Evolutionary conservation across 495 filamentous ascomycete species (phyloP).

Genomic region (Diplogelasinospora grovesii): DNA sequence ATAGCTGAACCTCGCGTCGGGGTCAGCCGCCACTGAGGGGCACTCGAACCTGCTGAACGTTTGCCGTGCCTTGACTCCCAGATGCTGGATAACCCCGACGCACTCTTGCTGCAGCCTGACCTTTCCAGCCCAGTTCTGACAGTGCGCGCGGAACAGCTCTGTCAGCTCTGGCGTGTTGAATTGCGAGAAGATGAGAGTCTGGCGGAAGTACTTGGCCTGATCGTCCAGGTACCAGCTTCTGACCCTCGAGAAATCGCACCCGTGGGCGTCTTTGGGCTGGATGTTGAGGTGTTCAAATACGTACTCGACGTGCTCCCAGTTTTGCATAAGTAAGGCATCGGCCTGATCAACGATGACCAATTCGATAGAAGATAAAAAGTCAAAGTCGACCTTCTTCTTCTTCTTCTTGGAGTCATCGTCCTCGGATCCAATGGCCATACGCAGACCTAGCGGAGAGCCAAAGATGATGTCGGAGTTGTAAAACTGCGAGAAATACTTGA

Average conservation of each 20-base stretch:
- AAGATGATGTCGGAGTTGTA: constrained; percentile 95
- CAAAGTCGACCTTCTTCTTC: constrained; percentile 77
- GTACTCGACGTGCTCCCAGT: constrained; percentile 92
- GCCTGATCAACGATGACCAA: constrained; percentile 85
- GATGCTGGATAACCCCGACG: constrained; percentile 58
- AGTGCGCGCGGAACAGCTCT: constrained; percentile 64
- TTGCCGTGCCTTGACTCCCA: constrained; percentile 66
- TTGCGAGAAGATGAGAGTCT: constrained; percentile 71
- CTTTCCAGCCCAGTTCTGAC: constrained; percentile 74
- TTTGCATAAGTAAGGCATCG: constrained; percentile 93
- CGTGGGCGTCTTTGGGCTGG: constrained; percentile 83
- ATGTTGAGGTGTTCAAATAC: constrained; percentile 88
- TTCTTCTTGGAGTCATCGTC: too few relatives aligned
- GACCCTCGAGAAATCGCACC: constrained; percentile 89
- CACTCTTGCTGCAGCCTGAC: constrained; percentile 61
- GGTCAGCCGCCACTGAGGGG: constrained; percentile 58
- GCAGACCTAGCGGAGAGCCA: constrained; percentile 79
- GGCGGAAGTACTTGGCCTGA: constrained; percentile 70
- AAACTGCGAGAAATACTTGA: constrained; percentile 93
- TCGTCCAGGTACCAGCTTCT: constrained; percentile 88
- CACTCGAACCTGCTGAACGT: constrained; percentile 88
- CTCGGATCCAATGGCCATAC: constrained; percentile 78
- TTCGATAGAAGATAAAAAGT: constrained; percentile 91
- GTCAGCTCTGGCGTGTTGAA: constrained; percentile 89
- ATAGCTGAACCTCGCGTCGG: constrained; percentile 85